Conservation (phyloP, 2,329 filamentous ascomycete species). For the Pseudocercospora fuligena region DNA sequence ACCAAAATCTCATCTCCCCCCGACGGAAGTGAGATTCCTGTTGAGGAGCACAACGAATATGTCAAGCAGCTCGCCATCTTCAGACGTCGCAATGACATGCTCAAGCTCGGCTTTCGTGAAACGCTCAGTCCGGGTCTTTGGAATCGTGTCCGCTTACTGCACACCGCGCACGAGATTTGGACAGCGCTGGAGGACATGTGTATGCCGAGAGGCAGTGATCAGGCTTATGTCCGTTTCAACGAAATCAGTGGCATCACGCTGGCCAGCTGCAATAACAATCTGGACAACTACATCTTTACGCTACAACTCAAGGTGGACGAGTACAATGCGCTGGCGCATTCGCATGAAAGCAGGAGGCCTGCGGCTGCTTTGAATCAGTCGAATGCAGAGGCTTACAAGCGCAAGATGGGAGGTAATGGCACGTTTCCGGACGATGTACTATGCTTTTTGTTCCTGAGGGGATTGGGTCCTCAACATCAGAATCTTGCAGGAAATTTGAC, state of each 20-base stretch:
- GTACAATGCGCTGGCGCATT: conserved; percentile 34
- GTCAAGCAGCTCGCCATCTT: conserved; percentile 42
- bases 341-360: conserved; percentile 24
- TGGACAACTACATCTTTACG: conserved; percentile 36
- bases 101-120: conserved; percentile 34
- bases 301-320: conserved; percentile 35
- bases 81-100: conserved; percentile 37
- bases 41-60: conserved; percentile 42
- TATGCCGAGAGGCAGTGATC: conserved; percentile 35
- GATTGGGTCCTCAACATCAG: conserved; percentile 32
- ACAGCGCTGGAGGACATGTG: conserved; percentile 37
- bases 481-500: conserved; percentile 34
- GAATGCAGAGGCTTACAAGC: conserved; percentile 19
- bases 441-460: conserved; percentile 39
- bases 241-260: conserved; percentile 35
- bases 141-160: conserved; percentile 31
- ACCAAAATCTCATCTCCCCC: conserved; percentile 24
- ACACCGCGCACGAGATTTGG: conserved; percentile 36
- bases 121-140: conserved; percentile 34
- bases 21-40: conserved; percentile 25
- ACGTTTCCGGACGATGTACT: conserved; percentile 37
- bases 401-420: conserved; percentile 19
- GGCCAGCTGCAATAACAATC: conserved; percentile 25
- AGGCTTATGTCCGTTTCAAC: conserved; percentile 34
- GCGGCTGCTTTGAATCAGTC: conserved; percentile 20